Conservation (phyloP, 192 early-diverging fungal species). For the Lunasporangiospora selenospora region DNA sequence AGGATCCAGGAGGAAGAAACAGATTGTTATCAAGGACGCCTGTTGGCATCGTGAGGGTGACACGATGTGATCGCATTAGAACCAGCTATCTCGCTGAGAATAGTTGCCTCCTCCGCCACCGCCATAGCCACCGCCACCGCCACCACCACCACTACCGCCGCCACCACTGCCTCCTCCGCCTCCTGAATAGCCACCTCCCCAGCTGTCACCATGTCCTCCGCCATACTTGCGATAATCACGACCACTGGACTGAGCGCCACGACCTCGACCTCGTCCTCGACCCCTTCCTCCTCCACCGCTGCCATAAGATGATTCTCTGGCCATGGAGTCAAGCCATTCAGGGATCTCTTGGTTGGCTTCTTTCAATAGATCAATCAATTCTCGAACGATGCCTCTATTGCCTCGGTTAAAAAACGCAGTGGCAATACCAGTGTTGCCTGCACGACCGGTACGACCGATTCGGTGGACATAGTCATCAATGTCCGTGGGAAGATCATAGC, state of each 20-base stretch:
- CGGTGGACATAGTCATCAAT: slow-evolving; percentile 98
- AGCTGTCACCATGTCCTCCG: slow-evolving; percentile 12
- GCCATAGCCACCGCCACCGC: background rate
- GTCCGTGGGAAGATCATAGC: slow-evolving; percentile 94
- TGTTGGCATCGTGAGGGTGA: background rate
- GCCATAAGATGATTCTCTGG: slow-evolving; percentile 59
- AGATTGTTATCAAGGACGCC: background rate
- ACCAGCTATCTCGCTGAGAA: slow-evolving; percentile 10
- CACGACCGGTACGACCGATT: slow-evolving; percentile 97
- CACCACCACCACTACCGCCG: slow-evolving; percentile 28
- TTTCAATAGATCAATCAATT: slow-evolving; percentile 86
- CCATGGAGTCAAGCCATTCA: slow-evolving; percentile 76
- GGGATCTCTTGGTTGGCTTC: slow-evolving; percentile 97
- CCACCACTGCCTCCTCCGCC: slow-evolving; percentile 45
- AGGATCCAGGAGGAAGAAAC: background rate
- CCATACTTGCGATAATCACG: slow-evolving; percentile 49
- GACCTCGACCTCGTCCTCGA: slow-evolving; percentile 58
- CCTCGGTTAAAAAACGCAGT: slow-evolving; percentile 94
- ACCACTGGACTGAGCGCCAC: slow-evolving; percentile 50
- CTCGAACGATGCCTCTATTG: slow-evolving; percentile 82
- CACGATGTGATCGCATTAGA: slow-evolving; percentile 41
- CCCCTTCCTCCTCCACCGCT: slow-evolving; percentile 51
- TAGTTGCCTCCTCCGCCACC: slow-evolving; percentile 37
- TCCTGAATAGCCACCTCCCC: too few relatives aligned
- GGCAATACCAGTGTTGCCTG: slow-evolving; percentile 89